Evolutionary conservation across 345 rosid species (phyloP).

Genomic region (Eucalyptus curtisii): DNA sequence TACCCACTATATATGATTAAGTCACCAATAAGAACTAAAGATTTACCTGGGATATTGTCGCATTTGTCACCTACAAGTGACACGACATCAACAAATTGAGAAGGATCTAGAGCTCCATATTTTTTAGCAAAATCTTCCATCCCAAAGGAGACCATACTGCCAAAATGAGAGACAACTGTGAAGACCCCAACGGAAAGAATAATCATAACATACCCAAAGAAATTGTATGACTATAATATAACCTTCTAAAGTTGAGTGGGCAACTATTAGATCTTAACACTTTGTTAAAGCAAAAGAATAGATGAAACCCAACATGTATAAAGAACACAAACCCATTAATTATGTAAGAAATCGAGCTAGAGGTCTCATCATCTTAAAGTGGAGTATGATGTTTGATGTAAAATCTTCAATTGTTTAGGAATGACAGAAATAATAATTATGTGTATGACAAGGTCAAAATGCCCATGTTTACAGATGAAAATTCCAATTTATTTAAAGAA

Average conservation of each 20-base stretch:
- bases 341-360: not conserved
- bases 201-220: not conserved
- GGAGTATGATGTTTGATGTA: not conserved
- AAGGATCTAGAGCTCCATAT: conserved; percentile 61
- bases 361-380: not conserved
- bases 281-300: not conserved
- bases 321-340: not conserved
- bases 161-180: not conserved
- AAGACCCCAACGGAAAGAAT: not conserved
- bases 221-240: not conserved
- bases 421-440: not conserved
- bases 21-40: not conserved
- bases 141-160: conserved; percentile 92
- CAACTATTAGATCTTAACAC: not conserved
- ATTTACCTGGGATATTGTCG: conserved; percentile 87
- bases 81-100: conserved; percentile 80
- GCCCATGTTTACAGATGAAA: not conserved
- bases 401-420: not conserved
- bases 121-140: conserved; percentile 81
- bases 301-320: not conserved
- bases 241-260: not conserved
- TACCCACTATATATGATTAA: not conserved
- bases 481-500: not conserved
- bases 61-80: conserved; percentile 77
- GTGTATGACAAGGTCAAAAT: not conserved